Evolutionary conservation across 345 rosid genomes (phyloP).

Genomic region (Carallia pectinifolia): DNA sequence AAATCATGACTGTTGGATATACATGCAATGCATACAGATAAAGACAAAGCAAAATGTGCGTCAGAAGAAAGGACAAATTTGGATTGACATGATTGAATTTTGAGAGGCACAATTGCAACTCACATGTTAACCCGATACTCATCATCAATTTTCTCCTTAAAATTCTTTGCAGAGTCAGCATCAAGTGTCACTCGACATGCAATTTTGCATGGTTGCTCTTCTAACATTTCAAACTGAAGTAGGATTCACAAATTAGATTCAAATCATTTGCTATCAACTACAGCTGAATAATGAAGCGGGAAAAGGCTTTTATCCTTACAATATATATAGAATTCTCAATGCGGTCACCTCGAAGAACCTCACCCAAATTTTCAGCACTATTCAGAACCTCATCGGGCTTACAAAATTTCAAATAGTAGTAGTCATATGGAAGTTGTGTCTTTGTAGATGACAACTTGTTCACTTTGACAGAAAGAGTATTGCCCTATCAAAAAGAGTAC

Average conservation of each 20-base stretch:
- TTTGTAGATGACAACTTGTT: slow-evolving; percentile 95
- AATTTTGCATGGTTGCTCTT: slow-evolving; percentile 76
- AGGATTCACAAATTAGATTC: slow-evolving; percentile 16
- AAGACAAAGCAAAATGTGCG: neutral
- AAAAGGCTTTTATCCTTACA: slow-evolving; percentile 43
- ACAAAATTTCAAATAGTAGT: slow-evolving; percentile 78
- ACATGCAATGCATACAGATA: neutral
- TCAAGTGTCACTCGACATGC: slow-evolving; percentile 62
- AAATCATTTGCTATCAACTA: neutral
- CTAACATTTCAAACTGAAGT: slow-evolving; percentile 82
- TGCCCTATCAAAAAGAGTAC: slow-evolving; percentile 42
- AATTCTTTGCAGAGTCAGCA: slow-evolving; percentile 72
- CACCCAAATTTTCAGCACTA: slow-evolving; percentile 87
- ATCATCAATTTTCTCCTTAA: slow-evolving; percentile 93
- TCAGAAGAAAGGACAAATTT: neutral
- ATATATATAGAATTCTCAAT: slow-evolving; percentile 86
- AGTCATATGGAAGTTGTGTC: slow-evolving; percentile 96
- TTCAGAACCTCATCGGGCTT: slow-evolving; percentile 67
- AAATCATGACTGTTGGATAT: neutral
- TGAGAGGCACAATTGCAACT: slow-evolving; percentile 25
- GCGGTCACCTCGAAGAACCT: slow-evolving; percentile 95
- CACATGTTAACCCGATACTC: slow-evolving; percentile 94
- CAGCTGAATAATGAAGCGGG: neutral
- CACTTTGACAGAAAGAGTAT: slow-evolving; percentile 71
- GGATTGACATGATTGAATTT: neutral